Conservation (phyloP, 2,329 filamentous ascomycete genomes). For the Pseudogymnoascus sp. region DNA sequence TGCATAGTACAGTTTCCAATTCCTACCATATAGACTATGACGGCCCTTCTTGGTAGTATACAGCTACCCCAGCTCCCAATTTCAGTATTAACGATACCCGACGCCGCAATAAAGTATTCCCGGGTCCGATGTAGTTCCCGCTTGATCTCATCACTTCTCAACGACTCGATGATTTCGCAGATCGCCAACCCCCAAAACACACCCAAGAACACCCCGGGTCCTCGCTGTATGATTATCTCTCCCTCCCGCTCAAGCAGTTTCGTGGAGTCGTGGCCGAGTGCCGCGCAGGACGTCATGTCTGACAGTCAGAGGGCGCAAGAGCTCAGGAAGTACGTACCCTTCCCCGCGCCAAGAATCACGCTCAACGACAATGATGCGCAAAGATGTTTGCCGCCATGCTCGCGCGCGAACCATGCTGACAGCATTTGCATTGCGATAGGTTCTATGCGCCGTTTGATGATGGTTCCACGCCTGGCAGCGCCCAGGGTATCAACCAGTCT, state of each 20-base stretch:
- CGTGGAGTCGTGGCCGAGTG: constrained; percentile 1
- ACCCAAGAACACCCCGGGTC: not conserved
- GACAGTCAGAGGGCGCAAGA: constrained; percentile 23
- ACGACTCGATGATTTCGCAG: not conserved
- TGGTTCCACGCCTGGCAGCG: constrained; percentile 2
- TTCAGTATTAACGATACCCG: not conserved
- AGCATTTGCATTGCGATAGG: constrained; percentile 12
- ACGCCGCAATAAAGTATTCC: not conserved
- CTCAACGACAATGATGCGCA: not conserved
- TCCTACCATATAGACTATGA: not conserved
- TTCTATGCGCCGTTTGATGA: constrained; percentile 22
- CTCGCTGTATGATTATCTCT: constrained; percentile 8
- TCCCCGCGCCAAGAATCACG: not conserved
- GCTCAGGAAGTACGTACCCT: constrained; percentile 22
- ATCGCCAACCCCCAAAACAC: not conserved
- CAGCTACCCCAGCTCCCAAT: not conserved
- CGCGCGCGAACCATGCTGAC: not conserved
- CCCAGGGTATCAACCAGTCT: constrained; percentile 19
- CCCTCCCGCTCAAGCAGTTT: constrained; percentile 2
- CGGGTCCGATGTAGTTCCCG: not conserved
- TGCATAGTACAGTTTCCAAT: not conserved
- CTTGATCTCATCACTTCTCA: not conserved
- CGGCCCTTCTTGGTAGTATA: not conserved
- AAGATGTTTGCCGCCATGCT: constrained; percentile 6
- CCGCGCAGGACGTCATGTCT: constrained; percentile 3